Evolutionary conservation across 2,329 filamentous ascomycete species (phyloP), one percentile per base, ranked within the genome.

Genomic region (Nothophaeocryptopus gaeumannii): DNA sequence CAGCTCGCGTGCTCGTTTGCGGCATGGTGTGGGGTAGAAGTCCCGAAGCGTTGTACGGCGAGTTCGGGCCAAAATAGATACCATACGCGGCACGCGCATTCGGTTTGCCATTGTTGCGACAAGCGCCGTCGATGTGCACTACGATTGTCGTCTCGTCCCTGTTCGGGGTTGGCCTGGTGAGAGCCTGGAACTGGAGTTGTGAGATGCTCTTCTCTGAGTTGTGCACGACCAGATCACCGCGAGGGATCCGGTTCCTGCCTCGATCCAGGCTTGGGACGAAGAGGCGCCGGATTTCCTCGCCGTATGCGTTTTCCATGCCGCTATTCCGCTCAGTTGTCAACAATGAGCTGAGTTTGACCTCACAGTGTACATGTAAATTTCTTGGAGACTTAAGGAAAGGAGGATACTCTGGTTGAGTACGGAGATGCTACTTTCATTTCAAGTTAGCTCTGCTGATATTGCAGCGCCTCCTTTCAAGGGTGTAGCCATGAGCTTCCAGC

Each of bases 1-100:
- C 31, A 2, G 42, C 42, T 9, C 42, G 42, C 3, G 31, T 36
- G 32, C 33, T 45, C 5, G 42, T 45, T 29, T 45, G 42, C 33
- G 32, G 42, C 14, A 29, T 30, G 12, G 32, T 16, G 16, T 12
- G 5, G n/a, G 31, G 13, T 5, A 45, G 2, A 12, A 45, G 42
- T 13, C 33, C 33, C 7, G 15, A n/a, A 8, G 9, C 29, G 33
- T 45, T 45, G 16, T 29, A 36, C 5, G 33, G 16, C n/a, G 42
- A 45, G 16, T 45, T 30, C 8, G 42, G 42, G 11, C 42, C 42
- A 13, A 45, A 45, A 15, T 45, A 45, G 32, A 45, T 11, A 15
- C 42, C 42, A n/a, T 26, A 45, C 5, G 42, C 8, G 12, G 42
- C 42, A n/a, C 42, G 33, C 14, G 42, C 32, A 13, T 45, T 8